Conservation (phyloP, 73 alveolate species). For the Tetrahymena borealis region DNA sequence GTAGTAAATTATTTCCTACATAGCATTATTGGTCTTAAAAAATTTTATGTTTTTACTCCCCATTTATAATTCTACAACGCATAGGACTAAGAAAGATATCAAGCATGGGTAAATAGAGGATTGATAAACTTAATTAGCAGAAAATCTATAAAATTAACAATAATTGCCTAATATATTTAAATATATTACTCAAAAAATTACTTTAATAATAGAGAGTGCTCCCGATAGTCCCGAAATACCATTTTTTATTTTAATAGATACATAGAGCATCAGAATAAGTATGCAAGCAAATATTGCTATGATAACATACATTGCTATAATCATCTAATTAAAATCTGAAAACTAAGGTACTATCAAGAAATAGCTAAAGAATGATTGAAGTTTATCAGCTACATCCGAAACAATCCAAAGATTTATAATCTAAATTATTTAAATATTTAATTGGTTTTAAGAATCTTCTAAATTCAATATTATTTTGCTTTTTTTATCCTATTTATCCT, state of each 20-base stretch:
- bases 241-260: conserved; percentile 18
- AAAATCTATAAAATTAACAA: neutral
- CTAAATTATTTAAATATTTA: too few species aligned
- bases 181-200: neutral
- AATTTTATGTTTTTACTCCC: neutral
- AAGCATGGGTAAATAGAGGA: conserved; percentile 16
- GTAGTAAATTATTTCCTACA: conserved; percentile 32
- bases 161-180: neutral
- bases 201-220: conserved; percentile 8
- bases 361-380: conserved; percentile 26
- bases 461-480: too few species aligned
- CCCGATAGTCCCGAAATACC: conserved; percentile 22
- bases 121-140: neutral
- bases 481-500: too few species aligned
- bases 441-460: too few species aligned
- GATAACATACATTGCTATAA: conserved; percentile 13
- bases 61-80: conserved; percentile 16
- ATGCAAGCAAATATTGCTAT: conserved; percentile 14
- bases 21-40: conserved; percentile 29
- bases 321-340: neutral
- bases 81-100: conserved; percentile 10
- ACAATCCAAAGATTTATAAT: conserved; percentile 18
- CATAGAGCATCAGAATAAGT: conserved; percentile 9
- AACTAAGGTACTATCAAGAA: conserved; percentile 37
- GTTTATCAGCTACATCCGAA: neutral